Conservation (phyloP, 1,284 basidiomycete species). For the Pseudozyma tsukubaensis region DNA sequence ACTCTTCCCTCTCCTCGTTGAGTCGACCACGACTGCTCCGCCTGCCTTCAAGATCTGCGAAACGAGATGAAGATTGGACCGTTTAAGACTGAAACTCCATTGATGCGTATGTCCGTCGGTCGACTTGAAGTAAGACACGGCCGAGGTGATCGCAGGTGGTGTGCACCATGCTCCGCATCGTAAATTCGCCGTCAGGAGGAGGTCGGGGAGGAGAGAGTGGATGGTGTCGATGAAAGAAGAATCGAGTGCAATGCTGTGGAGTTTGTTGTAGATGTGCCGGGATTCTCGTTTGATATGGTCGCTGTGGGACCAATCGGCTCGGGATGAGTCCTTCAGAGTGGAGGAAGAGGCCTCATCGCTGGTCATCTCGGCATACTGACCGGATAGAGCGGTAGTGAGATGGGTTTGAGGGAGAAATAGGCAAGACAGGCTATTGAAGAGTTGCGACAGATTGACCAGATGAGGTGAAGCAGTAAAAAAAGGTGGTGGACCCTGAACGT, state of each 20-base stretch:
- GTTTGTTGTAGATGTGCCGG: constrained; percentile 49
- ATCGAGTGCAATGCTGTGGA: constrained; percentile 33
- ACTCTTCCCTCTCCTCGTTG: constrained; percentile 90
- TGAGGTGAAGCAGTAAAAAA: constrained; percentile 1
- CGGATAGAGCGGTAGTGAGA: not conserved
- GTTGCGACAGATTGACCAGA: not conserved
- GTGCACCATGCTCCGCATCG: constrained; percentile 96
- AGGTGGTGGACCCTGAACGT: constrained; percentile 32
- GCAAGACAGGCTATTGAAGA: not conserved
- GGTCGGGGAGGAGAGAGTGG: constrained; percentile 11
- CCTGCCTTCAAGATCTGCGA: constrained; percentile 75
- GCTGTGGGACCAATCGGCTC: constrained; percentile 34
- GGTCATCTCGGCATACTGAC: constrained; percentile 25
- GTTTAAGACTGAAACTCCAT: constrained; percentile 61
- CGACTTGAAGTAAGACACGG: constrained; percentile 90
- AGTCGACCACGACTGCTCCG: constrained; percentile 89
- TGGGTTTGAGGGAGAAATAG: not conserved
- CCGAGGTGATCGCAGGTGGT: constrained; percentile 73
- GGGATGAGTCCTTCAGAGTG: not conserved
- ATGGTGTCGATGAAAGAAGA: constrained; percentile 27
- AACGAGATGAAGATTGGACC: constrained; percentile 86
- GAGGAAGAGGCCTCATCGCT: not conserved
- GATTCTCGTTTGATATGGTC: constrained; percentile 43
- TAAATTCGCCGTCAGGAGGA: constrained; percentile 78
- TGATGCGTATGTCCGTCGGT: constrained; percentile 89